These are phyloP conservation scores for Quercus phellos DNA, from an alignment of 331 rosid species.

Conservation along the genomic window DNA sequence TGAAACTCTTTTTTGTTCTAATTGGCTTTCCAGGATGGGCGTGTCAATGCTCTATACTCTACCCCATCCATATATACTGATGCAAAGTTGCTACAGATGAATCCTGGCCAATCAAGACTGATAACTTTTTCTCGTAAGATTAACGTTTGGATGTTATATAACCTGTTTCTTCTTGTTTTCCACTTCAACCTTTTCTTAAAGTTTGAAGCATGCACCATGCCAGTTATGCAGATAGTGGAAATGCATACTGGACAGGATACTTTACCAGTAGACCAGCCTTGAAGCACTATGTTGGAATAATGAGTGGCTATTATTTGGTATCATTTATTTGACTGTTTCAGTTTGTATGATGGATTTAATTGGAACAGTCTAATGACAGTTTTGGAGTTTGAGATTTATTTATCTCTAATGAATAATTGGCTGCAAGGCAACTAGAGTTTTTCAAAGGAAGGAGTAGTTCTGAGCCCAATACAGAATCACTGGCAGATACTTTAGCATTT, in stretches of 20 bases:
- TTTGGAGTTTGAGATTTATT: neutral
- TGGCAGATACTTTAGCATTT: constrained; percentile 81
- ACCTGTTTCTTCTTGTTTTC: neutral
- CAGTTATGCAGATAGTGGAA: constrained; percentile 79
- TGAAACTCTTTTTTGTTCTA: neutral
- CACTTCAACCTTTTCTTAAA: neutral
- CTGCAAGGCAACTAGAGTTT: constrained; percentile 82
- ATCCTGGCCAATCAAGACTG: constrained; percentile 86
- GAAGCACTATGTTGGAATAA: constrained; percentile 65
- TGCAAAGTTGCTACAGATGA: constrained; percentile 75
- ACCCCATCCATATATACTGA: constrained; percentile 84
- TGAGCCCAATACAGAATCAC: constrained; percentile 65
- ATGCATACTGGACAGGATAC: constrained; percentile 95
- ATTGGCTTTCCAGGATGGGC: constrained; percentile 59
- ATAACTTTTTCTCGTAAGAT: constrained; percentile 85
- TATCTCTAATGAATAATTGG: constrained; percentile 33
- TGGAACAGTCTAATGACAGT: neutral
- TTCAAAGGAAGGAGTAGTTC: constrained; percentile 59
- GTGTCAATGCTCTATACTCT: constrained; percentile 80
- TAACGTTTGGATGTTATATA: constrained; percentile 5
- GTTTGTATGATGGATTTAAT: neutral
- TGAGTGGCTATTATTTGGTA: constrained; percentile 93
- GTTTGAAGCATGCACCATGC: constrained; percentile 4
- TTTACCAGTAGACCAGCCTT: constrained; percentile 87
- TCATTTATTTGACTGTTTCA: constrained; percentile 9